Evolutionary conservation across 1,284 basidiomycete species (phyloP).

Genomic region (Termitomyces sp.): DNA sequence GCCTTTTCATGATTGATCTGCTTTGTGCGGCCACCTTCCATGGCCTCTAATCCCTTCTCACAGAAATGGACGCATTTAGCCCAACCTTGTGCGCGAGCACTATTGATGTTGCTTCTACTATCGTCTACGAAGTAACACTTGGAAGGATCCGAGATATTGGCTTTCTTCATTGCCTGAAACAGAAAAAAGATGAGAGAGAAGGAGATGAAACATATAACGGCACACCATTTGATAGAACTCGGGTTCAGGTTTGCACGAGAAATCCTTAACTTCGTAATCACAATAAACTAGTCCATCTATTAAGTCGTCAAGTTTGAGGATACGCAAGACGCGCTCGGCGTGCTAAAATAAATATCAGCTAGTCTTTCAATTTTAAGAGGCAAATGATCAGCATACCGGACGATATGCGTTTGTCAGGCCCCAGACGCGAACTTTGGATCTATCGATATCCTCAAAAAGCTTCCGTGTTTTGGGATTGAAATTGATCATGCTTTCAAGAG

Average conservation of each 20-base stretch:
- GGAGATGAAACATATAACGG: slow-evolving; percentile 1
- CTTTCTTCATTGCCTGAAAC: slow-evolving; percentile 57
- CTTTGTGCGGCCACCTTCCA: slow-evolving; percentile 57
- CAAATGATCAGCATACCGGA: slow-evolving; percentile 41
- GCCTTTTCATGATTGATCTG: slow-evolving; percentile 41
- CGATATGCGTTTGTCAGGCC: slow-evolving; percentile 78
- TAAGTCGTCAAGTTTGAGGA: slow-evolving; percentile 69
- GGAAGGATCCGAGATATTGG: slow-evolving; percentile 53
- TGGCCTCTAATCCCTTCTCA: slow-evolving; percentile 55
- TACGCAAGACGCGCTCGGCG: slow-evolving; percentile 73
- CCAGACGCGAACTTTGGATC: slow-evolving; percentile 75
- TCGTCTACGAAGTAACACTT: slow-evolving; percentile 78
- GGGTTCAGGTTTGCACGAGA: slow-evolving; percentile 81
- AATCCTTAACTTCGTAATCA: slow-evolving; percentile 66
- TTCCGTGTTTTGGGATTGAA: slow-evolving; percentile 61
- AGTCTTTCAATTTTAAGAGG: not conserved
- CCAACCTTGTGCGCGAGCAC: slow-evolving; percentile 65
- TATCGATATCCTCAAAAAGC: slow-evolving; percentile 76
- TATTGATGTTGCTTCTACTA: slow-evolving; percentile 60
- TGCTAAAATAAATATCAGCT: slow-evolving; percentile 43
- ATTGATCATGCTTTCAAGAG: slow-evolving; percentile 75
- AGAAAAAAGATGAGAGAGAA: not conserved
- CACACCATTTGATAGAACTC: slow-evolving; percentile 60
- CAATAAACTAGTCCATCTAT: slow-evolving; percentile 82
- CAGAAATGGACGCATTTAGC: slow-evolving; percentile 68